Percentiles rank a stretch among this genome's conserved stretches.
Evolutionary conservation across 2,329 filamentous ascomycete genomes (phyloP).

Genomic region (Sphaerostilbella broomeana): DNA sequence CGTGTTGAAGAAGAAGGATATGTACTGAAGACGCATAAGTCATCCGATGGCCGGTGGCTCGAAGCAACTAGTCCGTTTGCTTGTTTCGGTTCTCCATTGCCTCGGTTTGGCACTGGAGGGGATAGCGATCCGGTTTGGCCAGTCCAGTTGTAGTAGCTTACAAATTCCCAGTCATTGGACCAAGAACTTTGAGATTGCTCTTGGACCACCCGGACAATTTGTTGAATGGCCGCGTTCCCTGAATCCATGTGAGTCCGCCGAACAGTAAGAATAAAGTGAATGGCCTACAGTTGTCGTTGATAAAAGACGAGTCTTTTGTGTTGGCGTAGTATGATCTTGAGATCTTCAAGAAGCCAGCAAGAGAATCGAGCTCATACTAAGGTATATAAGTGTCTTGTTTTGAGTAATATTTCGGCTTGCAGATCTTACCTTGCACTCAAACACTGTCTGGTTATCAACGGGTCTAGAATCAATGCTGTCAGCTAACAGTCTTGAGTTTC

Average conservation of each 20-base stretch:
- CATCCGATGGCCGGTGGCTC: conserved; percentile 78
- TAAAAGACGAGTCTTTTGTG: conserved; percentile 63
- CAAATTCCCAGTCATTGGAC: conserved; percentile 19
- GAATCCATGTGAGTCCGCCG: conserved; percentile 37
- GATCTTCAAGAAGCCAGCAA: conserved; percentile 78
- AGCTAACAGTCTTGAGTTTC: too few relatives aligned
- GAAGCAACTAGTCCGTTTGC: conserved; percentile 71
- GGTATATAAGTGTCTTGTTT: too few relatives aligned
- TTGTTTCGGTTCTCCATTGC: conserved; percentile 70
- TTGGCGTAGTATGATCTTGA: conserved; percentile 68
- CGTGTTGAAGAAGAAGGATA: background rate
- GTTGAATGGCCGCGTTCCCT: conserved; percentile 57
- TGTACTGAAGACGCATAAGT: conserved; percentile 61
- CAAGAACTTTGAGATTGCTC: conserved; percentile 23
- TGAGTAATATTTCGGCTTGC: too few relatives aligned
- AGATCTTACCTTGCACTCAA: conserved; percentile 24
- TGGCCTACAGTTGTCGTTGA: conserved; percentile 32
- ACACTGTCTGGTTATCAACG: conserved; percentile 21
- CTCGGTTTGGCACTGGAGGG: conserved; percentile 52
- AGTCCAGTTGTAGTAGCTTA: conserved; percentile 26
- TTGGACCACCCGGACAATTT: conserved; percentile 21
- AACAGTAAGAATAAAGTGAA: too few relatives aligned
- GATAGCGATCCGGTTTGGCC: conserved; percentile 21
- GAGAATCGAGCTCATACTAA: conserved; percentile 85
- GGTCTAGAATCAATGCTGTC: conserved; percentile 17